Percentiles rank a stretch among this genome's conserved stretches.
These are phyloP conservation scores for Barbarea vulgaris DNA, from an alignment of 345 rosid genomes.

Conservation along the genomic window DNA sequence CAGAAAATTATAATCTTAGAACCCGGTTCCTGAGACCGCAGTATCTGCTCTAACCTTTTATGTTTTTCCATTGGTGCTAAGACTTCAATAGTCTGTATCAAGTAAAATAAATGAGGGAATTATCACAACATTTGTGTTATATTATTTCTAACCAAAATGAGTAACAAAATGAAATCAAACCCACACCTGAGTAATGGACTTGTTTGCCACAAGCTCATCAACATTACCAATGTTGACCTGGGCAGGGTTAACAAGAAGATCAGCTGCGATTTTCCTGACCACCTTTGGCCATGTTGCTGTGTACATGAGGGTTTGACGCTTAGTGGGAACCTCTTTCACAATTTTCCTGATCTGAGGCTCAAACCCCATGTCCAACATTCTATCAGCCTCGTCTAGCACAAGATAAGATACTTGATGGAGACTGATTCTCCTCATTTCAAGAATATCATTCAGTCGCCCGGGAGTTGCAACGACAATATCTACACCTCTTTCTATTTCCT, in stretches of 20 bases:
- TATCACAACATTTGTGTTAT: background rate
- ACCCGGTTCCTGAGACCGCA: slow-evolving; percentile 84
- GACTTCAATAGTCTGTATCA: slow-evolving; percentile 67
- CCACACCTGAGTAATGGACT: slow-evolving; percentile 94
- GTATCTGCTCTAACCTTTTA: slow-evolving; percentile 80
- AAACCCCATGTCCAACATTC: slow-evolving; percentile 99
- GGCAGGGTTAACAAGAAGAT: slow-evolving; percentile 84
- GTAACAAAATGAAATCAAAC: background rate
- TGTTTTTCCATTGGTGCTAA: slow-evolving; percentile 82
- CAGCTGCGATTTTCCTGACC: slow-evolving; percentile 94
- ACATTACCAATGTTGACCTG: slow-evolving; percentile 97
- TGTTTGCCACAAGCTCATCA: slow-evolving; percentile 98
- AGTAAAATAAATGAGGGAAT: background rate
- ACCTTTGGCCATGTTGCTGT: slow-evolving; percentile 99
- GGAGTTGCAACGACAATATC: slow-evolving; percentile 98
- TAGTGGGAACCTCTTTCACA: slow-evolving; percentile 85
- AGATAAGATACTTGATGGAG: slow-evolving; percentile 87
- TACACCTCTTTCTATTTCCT: slow-evolving; percentile 86
- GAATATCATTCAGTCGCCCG: slow-evolving; percentile 91
- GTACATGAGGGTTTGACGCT: slow-evolving; percentile 96
- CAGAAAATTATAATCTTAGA: slow-evolving; percentile 82
- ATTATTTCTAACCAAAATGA: background rate
- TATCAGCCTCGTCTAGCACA: slow-evolving; percentile 97
- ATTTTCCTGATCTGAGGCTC: slow-evolving; percentile 98
- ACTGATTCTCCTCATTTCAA: slow-evolving; percentile 92